Evolutionary conservation across 768 basidiomycete genomes (phyloP), one percentile per base, ranked within the genome.

Genomic region (Russula brevipes): DNA sequence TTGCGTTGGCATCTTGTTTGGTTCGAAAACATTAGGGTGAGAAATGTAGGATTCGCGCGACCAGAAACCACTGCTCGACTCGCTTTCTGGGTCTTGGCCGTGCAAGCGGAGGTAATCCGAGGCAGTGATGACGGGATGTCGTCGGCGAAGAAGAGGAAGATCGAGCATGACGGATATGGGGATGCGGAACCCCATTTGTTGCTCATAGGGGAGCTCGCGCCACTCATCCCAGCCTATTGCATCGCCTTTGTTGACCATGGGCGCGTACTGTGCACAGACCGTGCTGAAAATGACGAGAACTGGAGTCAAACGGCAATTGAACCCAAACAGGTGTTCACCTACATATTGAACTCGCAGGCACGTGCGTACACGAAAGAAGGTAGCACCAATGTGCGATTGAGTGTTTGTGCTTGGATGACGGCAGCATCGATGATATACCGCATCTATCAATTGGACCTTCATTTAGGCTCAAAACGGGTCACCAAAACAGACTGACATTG

Each of bases 371-470:
- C 74, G 64, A 74, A 77, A 1, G 80, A 76, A 6, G 80, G 80
- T 46, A 81, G 57, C 45, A 81, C 70, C 56, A 77, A 73, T 2
- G 77, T 78, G 50, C 80, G 75, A 66, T 79, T 78, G 46, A 80
- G 72, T 6, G 80, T 67, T 31, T 69, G 65, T n/a, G 79, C 78
- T 51, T 81, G 80, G 14, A 79, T 57, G 17, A 81, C 65, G 9
- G 77, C 71, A 1, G 79, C 76, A 64, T 81, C 80, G 61, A 81
- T 74, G 61, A 81, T 81, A 64, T 81, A 81, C 19, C 80, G 76
- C 73, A 81, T 74, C 80, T 79, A 46, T 47, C 4, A 47, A 66
- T 14, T 31, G 35, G 16, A 11, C 24, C 42, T 63, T 67, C 44
- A 41, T 50, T 11, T 19, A 35, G 1, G 17, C 38, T 6, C n/a